Percentiles rank a stretch among this genome's conserved stretches.
Evolutionary conservation across 2,329 filamentous ascomycete species (phyloP).

Genomic region (Alternaria novae-zelandiae): DNA sequence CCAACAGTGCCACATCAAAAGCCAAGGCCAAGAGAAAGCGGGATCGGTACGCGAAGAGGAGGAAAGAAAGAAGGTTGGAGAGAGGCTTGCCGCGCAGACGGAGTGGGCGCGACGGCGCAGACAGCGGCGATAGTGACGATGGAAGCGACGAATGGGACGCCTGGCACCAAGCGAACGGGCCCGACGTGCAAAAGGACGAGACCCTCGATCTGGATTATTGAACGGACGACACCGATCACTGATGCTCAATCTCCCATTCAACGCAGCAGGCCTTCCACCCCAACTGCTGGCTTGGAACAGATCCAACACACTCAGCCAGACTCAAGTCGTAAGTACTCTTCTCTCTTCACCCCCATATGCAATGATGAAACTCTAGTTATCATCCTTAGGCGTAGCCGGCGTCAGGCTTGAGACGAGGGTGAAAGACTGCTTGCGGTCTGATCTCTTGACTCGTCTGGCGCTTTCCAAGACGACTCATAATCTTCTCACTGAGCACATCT

Average conservation of each 20-base stretch:
- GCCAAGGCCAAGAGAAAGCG: conserved; percentile 32
- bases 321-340: conserved; percentile 8
- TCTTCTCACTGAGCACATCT: conserved; percentile 47
- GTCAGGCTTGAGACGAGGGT: conserved; percentile 29
- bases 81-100: conserved; percentile 16
- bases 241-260: too few relatives aligned
- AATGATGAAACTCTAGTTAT: conserved; percentile 88
- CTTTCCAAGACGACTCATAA: conserved; percentile 42
- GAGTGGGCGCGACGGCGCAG: conserved; percentile 12
- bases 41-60: conserved; percentile 34
- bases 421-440: conserved; percentile 26
- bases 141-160: conserved; percentile 52
- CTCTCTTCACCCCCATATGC: conserved; percentile 9
- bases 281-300: not conserved
- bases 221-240: not conserved
- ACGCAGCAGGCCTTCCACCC: too few relatives aligned
- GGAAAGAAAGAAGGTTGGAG: conserved; percentile 26
- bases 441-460: conserved; percentile 27
- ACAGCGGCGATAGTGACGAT: conserved; percentile 32
- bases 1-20: conserved; percentile 32
- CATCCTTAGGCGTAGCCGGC: conserved; percentile 87
- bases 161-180: conserved; percentile 53
- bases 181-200: conserved; percentile 50
- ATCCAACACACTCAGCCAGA: not conserved
- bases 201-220: conserved; percentile 58